Conservation (phyloP, 495 filamentous ascomycete genomes). For the Aspergillus haitiensis region DNA sequence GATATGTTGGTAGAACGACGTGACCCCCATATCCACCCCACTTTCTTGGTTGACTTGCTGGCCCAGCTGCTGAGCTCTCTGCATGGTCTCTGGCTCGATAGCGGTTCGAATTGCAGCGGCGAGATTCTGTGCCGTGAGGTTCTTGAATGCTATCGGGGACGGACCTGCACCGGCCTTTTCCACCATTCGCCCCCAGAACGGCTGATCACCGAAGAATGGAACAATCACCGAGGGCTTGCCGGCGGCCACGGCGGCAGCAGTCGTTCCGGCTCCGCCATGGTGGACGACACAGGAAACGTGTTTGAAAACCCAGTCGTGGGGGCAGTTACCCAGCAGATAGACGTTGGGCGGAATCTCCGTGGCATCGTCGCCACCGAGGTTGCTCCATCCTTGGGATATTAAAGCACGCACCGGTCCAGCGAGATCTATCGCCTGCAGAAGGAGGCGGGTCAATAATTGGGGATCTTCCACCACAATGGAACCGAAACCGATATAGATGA, state of each 20-base stretch:
- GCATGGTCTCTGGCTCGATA: not conserved
- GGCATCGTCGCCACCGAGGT: slow-evolving; percentile 43
- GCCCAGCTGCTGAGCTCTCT: not conserved
- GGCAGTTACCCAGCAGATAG: slow-evolving; percentile 56
- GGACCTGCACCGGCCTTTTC: slow-evolving; percentile 59
- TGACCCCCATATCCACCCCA: not conserved
- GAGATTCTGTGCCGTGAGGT: slow-evolving; percentile 54
- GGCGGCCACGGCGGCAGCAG: slow-evolving; percentile 29
- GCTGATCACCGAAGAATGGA: slow-evolving; percentile 69
- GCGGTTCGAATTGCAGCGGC: slow-evolving; percentile 59
- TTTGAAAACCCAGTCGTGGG: slow-evolving; percentile 65
- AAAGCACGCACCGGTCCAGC: slow-evolving; percentile 53
- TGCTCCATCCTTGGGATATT: slow-evolving; percentile 60
- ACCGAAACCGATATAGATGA: slow-evolving; percentile 66
- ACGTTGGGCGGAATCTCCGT: slow-evolving; percentile 32
- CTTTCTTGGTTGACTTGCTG: slow-evolving; percentile 2
- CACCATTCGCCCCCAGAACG: slow-evolving; percentile 78
- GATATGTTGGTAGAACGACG: slow-evolving; percentile 1
- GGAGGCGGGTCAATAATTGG: slow-evolving; percentile 43
- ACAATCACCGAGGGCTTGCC: slow-evolving; percentile 58
- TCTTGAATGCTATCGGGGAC: slow-evolving; percentile 58
- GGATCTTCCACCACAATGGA: slow-evolving; percentile 61
- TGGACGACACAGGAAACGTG: slow-evolving; percentile 59
- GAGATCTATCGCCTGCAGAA: slow-evolving; percentile 50
- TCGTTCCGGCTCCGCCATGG: slow-evolving; percentile 58